Base-by-base conservation (phyloP, 2,329 filamentous ascomycete species). In the Cladosporium sp. region DNA sequence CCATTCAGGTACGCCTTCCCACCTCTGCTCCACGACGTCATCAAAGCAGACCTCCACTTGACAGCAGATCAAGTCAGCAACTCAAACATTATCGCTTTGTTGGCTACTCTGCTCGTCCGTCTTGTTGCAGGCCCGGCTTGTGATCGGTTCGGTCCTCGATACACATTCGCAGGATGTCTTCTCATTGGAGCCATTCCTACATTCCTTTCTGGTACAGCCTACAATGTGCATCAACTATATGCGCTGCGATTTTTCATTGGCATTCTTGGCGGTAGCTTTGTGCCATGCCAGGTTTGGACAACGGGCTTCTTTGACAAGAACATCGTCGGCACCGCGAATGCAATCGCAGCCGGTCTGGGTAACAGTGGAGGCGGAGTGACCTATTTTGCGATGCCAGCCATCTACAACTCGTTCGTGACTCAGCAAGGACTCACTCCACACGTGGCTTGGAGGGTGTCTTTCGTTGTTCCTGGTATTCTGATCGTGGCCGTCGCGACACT, bases 241-340 rank as follows among this genome's bases (percentile, higher is more conserved):
- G 79, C 86, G 23, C 85, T 90, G 57, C 87, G 91, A 53, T 94
- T 94, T 82, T 93, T 93, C 78, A 87, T 93, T 68, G 91, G 91
- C 67, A 89, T 94, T 52, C 85, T 94, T 0, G 91, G 91, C 49
- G 90, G 89, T 2, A 86, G 87, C 1, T 94, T 94, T 72, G 91
- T 94, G 0, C 91, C 91, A 14, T 96, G 92, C 77, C 92, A 96
- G 76, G 93, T 96, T 7, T 97, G 93, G 92, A 91, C 90, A 11
- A 97, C 92, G 0, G 92, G 89, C 0, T 97, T 96, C 82, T 97
- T 92, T 76, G 93, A 97, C 80, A 95, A 93, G 81, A 95, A 93
- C 72, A 85, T 97, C 29, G 90, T 97, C 21, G 93, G 93, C 57
- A 93, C 91, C 6, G 91, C 92, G 67, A 97, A 97, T 75, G 90